A percentile compares a stretch with the other conserved stretches of the same genome.
Conservation (phyloP, 2,329 filamentous ascomycete genomes). For the Cladosporium sp. region DNA sequence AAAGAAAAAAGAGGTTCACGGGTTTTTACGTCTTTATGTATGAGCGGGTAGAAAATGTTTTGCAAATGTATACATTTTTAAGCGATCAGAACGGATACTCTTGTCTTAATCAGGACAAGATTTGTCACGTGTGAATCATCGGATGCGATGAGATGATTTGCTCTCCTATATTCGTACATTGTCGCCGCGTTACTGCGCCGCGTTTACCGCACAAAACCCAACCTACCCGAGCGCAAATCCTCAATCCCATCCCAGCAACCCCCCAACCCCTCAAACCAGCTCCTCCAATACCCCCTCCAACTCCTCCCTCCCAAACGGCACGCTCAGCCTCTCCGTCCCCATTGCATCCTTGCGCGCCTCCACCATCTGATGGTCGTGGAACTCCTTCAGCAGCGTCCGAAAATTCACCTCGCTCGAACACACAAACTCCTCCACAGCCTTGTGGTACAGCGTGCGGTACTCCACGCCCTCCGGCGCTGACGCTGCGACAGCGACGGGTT, state of each 20-base stretch:
- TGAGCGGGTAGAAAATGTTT: not conserved
- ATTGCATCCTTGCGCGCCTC: constrained; percentile 78
- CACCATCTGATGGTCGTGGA: constrained; percentile 97
- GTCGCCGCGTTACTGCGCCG: too few species aligned
- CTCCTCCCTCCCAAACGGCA: constrained; percentile 83
- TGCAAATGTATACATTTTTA: not conserved
- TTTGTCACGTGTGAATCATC: too few species aligned
- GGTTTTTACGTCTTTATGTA: not conserved
- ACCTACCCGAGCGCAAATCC: not conserved
- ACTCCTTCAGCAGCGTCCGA: constrained; percentile 88
- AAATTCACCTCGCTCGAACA: constrained; percentile 96
- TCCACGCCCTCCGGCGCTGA: constrained; percentile 60
- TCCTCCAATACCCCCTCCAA: constrained; percentile 86
- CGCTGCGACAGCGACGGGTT: not conserved
- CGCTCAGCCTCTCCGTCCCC: constrained; percentile 76
- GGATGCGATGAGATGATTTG: too few species aligned
- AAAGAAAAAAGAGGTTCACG: not conserved
- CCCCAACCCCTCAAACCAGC: constrained; percentile 30
- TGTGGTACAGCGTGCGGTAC: constrained; percentile 87
- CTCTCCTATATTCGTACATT: too few species aligned
- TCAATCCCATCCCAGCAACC: not conserved
- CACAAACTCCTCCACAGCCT: constrained; percentile 93
- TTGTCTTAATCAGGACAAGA: too few species aligned
- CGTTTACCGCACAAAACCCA: not conserved
- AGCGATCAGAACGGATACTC: not conserved